These are phyloP conservation scores for Cladosporium austrohemisphaericum DNA, from an alignment of 2,329 filamentous ascomycete genomes.

Conservation along the genomic window DNA sequence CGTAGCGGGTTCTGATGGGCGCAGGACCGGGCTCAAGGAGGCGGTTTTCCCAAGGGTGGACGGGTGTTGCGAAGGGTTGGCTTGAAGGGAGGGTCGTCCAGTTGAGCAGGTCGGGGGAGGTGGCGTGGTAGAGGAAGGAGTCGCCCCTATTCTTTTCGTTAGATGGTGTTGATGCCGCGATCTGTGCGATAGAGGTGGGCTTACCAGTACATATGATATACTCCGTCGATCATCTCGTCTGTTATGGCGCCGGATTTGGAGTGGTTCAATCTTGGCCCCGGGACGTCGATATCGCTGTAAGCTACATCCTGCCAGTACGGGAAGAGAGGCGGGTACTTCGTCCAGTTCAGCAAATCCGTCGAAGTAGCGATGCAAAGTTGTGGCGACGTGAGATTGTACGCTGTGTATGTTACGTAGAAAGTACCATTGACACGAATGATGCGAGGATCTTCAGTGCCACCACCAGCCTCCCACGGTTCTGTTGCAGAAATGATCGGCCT, in stretches of 20 bases:
- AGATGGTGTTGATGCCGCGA: not conserved
- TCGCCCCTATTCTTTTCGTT: constrained; percentile 24
- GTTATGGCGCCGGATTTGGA: constrained; percentile 31
- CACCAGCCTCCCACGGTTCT: constrained; percentile 32
- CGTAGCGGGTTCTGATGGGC: constrained; percentile 34
- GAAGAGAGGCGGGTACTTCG: constrained; percentile 31
- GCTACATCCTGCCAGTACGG: constrained; percentile 27
- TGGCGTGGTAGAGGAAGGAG: constrained; percentile 31
- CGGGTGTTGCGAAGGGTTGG: constrained; percentile 24
- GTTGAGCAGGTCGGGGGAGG: constrained; percentile 32
- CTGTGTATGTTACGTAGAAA: constrained; percentile 40
- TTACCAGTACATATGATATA: constrained; percentile 35
- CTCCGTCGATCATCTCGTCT: constrained; percentile 30
- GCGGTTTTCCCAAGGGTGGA: constrained; percentile 32
- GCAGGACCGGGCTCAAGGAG: constrained; percentile 35
- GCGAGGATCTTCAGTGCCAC: constrained; percentile 37
- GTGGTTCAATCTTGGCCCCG: constrained; percentile 19
- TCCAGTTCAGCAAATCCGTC: constrained; percentile 36
- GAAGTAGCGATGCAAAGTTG: constrained; percentile 37
- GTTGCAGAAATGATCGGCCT: constrained; percentile 33
- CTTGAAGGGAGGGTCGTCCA: constrained; percentile 25
- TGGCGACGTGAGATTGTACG: constrained; percentile 30
- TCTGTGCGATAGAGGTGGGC: not conserved
- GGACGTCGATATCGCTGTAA: constrained; percentile 22
- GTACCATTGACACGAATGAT: constrained; percentile 36